Base-by-base conservation (phyloP, 805 yeast species). In the Grigorovia transvaalensis region DNA sequence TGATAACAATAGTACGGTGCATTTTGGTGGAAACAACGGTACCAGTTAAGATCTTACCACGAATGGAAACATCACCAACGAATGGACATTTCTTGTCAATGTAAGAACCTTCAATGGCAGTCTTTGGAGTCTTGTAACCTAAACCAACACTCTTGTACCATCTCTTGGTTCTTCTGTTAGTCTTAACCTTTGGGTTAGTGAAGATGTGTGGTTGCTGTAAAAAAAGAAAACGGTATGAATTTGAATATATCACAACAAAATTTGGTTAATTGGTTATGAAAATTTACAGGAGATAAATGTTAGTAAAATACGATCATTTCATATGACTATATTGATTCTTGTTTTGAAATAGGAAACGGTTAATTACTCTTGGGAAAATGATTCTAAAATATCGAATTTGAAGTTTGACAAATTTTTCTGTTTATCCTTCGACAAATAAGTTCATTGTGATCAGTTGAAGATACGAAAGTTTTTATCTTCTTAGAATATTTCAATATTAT, bases 21-120 rank as follows among this genome's bases (percentile, higher is more conserved):
- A 93, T 93, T 84, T 93, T 93, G 84, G 99, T 90, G 72, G 99
- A 93, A 67, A 93, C 96, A 79, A 93, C 99, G 74, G 96, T 87
- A 80, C 99, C 99, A 68, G 96, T 85, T 76, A 93, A 85, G 75
- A 93, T 93, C 82, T 88, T 90, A 82, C 99, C 99, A 82, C 99
- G 89, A 86, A 93, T 93, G 66, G 98, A 90, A 68, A 93, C 84
- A 66, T 76, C 78, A 78, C 99, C 99, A 68, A 82, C 86, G 82
- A 93, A 93, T 76, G 99, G 99, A 81, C 99, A 93, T 82, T 93
- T 93, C 89, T 93, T 93, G 90, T 85, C 99, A 74, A 93, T 90
- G 95, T 93, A 93, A 70, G 89, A 79, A 77, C 99, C 99, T 75
- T 85, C 91, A 79, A 90, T 87, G 71, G 99, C 99, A 74, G 90